These are phyloP conservation scores for Salix purpurea DNA, from an alignment of 345 rosid species.

Conservation along the genomic window DNA sequence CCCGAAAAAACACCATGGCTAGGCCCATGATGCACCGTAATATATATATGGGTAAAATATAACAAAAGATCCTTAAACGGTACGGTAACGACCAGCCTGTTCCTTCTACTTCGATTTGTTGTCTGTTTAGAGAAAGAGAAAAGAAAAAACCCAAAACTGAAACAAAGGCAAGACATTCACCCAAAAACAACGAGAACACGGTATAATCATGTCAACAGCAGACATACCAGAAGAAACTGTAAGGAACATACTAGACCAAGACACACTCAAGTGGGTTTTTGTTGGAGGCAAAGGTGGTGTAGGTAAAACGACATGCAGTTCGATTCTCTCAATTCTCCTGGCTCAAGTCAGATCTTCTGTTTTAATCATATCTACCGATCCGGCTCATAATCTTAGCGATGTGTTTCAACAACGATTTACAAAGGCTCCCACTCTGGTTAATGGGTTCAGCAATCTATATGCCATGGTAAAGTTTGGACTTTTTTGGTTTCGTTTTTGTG, in stretches of 20 bases:
- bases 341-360: conserved; percentile 85
- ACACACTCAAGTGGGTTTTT: conserved; percentile 90
- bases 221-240: conserved; percentile 65
- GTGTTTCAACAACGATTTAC: conserved; percentile 97
- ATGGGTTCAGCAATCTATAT: conserved; percentile 87
- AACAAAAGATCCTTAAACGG: not conserved
- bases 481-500: not conserved
- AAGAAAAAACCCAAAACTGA: not conserved
- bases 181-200: not conserved
- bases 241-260: conserved; percentile 79
- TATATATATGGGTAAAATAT: not conserved
- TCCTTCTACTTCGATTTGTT: not conserved
- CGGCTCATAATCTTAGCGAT: conserved; percentile 99
- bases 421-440: conserved; percentile 76
- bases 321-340: conserved; percentile 72
- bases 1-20: not conserved
- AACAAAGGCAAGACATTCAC: not conserved
- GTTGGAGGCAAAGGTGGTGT: conserved; percentile 99
- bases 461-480: conserved; percentile 61
- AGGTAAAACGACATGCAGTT: conserved; percentile 97
- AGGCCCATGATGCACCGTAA: not conserved
- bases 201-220: conserved; percentile 19
- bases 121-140: not conserved
- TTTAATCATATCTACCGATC: conserved; percentile 96
- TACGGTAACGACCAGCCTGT: not conserved